Conservation (phyloP, 495 filamentous ascomycete genomes). For the Darksidea phi region DNA sequence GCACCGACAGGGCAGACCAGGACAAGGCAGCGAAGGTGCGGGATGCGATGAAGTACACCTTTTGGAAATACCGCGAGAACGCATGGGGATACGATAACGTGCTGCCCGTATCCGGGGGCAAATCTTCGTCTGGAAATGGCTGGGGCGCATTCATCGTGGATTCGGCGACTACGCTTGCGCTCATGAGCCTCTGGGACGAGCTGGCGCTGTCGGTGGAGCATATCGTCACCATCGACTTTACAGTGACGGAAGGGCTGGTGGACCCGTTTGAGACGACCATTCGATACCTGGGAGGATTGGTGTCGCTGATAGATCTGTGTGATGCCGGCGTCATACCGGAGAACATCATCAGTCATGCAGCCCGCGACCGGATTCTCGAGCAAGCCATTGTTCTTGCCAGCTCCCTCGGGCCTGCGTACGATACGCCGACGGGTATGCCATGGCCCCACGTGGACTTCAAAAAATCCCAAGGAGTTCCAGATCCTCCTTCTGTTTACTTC, state of each 20-base stretch:
- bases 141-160: constrained; percentile 45
- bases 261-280: constrained; percentile 43
- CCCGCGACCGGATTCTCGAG: constrained; percentile 33
- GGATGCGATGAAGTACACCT: constrained; percentile 40
- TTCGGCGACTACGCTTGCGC: constrained; percentile 37
- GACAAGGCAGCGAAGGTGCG: constrained; percentile 30
- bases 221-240: constrained; percentile 40
- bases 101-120: constrained; percentile 35
- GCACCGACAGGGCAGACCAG: constrained; percentile 28
- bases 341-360: constrained; percentile 20
- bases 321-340: constrained; percentile 35
- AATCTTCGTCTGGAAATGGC: constrained; percentile 34
- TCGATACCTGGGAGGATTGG: constrained; percentile 38
- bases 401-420: constrained; percentile 39
- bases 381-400: constrained; percentile 38
- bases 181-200: constrained; percentile 44
- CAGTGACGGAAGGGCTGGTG: constrained; percentile 31
- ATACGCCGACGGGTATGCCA: constrained; percentile 40
- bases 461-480: constrained; percentile 20
- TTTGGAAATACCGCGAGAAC: constrained; percentile 34
- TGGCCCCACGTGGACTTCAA: constrained; percentile 41
- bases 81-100: constrained; percentile 43
- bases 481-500: constrained; percentile 22
- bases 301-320: constrained; percentile 38
- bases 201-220: constrained; percentile 34